These are phyloP conservation scores for Xylariaceae sp. DNA, from an alignment of 2,329 filamentous ascomycete species.

Conservation along the genomic window DNA sequence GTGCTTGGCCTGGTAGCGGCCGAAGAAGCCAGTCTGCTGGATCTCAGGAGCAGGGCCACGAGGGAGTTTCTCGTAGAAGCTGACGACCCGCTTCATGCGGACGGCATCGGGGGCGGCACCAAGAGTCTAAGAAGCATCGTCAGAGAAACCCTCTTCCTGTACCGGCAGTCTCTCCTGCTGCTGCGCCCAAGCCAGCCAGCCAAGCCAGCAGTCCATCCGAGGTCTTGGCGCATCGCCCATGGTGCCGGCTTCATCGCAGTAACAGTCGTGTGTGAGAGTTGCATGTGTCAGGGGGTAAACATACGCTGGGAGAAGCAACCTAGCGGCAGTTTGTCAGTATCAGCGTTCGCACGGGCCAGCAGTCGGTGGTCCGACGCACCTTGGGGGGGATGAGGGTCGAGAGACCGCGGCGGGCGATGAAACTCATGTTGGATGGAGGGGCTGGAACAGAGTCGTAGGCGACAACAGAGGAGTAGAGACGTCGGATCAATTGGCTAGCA, in stretches of 20 bases:
- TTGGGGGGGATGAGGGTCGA: conserved; percentile 99
- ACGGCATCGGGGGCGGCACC: conserved; percentile 91
- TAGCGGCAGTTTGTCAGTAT: conserved; percentile 42
- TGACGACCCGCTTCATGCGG: conserved; percentile 96
- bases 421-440: conserved; percentile 71
- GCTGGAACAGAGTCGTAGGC: conserved; percentile 13
- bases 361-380: conserved; percentile 46
- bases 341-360: neutral
- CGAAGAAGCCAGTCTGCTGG: conserved; percentile 76
- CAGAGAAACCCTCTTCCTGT: conserved; percentile 35
- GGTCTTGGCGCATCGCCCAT: neutral
- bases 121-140: conserved; percentile 63
- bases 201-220: neutral
- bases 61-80: conserved; percentile 98
- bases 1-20: conserved; percentile 85
- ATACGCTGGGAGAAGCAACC: conserved; percentile 81
- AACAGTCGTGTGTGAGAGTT: conserved; percentile 4
- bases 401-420: conserved; percentile 81
- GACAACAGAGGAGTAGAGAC: conserved; percentile 25
- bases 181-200: conserved; percentile 3
- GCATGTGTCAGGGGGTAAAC: conserved; percentile 42
- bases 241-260: neutral
- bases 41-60: conserved; percentile 81
- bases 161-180: neutral
- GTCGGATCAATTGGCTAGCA: conserved; percentile 33